phyloP scores from a whole-genome alignment of 208 protist species.

The Wallacemonas sp. region DNA sequence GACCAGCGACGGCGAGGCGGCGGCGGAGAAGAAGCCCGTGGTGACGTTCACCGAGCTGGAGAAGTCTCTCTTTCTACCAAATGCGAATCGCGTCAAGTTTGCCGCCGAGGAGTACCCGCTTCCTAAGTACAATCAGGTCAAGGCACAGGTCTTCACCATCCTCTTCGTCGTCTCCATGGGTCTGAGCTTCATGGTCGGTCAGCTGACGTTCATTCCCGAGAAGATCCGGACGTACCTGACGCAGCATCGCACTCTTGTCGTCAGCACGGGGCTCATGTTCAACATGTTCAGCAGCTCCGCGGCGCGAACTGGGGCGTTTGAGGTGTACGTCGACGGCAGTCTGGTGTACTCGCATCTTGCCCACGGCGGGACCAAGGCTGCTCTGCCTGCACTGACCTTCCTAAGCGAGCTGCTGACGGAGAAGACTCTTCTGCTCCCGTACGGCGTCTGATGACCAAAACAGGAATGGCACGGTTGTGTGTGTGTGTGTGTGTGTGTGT shows the following conservation, averaged over 20 bases:
- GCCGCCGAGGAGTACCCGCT: conserved; percentile 19
- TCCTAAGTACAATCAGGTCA: conserved; percentile 12
- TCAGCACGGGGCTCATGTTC: conserved; percentile 43
- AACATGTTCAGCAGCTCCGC: conserved; percentile 44
- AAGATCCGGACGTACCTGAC: conserved; percentile 18
- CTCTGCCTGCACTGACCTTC: background rate
- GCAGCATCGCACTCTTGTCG: conserved; percentile 35
- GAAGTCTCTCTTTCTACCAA: conserved; percentile 12
- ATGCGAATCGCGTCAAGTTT: conserved; percentile 23
- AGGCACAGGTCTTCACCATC: conserved; percentile 15
- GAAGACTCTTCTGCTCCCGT: conserved; percentile 6
- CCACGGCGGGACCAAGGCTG: background rate
- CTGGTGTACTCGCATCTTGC: conserved; percentile 54
- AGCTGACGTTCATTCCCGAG: conserved; percentile 40
- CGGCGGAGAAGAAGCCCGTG: background rate
- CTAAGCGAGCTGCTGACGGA: conserved; percentile 14
- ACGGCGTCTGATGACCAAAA: conserved; percentile 8
- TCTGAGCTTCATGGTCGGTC: conserved; percentile 26
- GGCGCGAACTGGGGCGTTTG: conserved; percentile 59
- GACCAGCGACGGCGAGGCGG: background rate
- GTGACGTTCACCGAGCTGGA: conserved; percentile 21
- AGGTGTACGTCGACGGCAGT: conserved; percentile 59
- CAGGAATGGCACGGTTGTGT: too few species aligned
- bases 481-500: too few species aligned
- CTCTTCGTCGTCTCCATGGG: conserved; percentile 33